Base-by-base conservation (phyloP, 2,329 filamentous ascomycete genomes). In the Elsinoe ampelina region DNA sequence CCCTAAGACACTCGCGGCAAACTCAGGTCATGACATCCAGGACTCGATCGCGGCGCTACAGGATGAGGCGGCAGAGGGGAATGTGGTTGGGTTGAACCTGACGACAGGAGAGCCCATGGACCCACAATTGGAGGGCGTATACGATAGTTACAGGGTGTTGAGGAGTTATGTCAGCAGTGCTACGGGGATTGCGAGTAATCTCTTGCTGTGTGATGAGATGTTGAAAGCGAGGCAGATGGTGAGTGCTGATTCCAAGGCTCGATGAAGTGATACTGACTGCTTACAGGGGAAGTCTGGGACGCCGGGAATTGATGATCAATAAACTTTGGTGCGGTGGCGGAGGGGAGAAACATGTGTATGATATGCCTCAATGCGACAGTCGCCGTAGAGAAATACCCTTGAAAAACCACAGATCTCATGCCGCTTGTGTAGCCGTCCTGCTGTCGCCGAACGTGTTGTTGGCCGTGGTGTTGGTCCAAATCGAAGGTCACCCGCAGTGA, bases 171-270 rank as follows among this genome's bases (percentile, higher is more conserved):
- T 98, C 61, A 90, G 93, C 2, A 96, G 91, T 34, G 93, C 90
- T 71, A 87, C 92, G 22, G 89, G 93, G 61, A 98, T 98, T 67
- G 92, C 93, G 5, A 92, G 89, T 8, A 98, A 98, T 75, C 77
- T 98, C 62, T 77, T 98, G 63, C 80, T 98, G 51, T 98, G 93
- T 68, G 93, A 98, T 68, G 93, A 98, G 79, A 80, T 98, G 77
- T 78, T 98, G 66, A 98, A 98, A 80, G 93, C 93, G 60, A 82
- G 93, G 70, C 92, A 98, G 77, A 98, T 98, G 93, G 86, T 56
- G 15, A 56, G 54, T 48, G 19, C 6, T 17, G 15, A 15, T n/a
- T 13, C 68, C 58, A 68, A 66, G 60, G 59, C 58, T 38, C 50
- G 32, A 11, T 13, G 17, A 22, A 26, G 12, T 47, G 22, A 47